phyloP scores from a whole-genome alignment of 306 rosid genomes.

The Sphenostylis stenocarpa region DNA sequence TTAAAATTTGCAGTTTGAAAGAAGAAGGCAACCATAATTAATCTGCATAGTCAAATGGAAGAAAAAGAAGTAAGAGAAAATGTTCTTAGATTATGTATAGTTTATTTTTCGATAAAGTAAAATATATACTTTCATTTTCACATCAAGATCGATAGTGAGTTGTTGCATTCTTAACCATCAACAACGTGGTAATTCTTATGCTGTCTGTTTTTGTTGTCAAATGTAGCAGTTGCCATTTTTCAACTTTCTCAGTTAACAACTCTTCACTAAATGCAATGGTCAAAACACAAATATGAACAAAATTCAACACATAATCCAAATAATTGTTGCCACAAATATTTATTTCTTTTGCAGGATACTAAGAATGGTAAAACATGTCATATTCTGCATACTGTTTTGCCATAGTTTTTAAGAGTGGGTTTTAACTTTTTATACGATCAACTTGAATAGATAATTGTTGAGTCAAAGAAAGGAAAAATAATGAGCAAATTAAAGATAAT shows the following conservation, averaged over 20 bases:
- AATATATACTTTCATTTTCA: neutral
- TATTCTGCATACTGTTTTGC: neutral
- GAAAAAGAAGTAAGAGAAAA: neutral
- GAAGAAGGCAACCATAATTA: neutral
- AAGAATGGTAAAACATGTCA: neutral
- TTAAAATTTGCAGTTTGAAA: neutral
- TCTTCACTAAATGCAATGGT: neutral
- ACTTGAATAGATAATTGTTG: slow-evolving; percentile 23
- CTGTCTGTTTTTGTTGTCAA: neutral
- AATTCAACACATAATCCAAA: slow-evolving; percentile 19
- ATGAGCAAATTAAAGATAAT: neutral
- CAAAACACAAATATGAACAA: slow-evolving; percentile 23
- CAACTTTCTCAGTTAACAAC: neutral
- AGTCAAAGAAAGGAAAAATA: slow-evolving; percentile 31
- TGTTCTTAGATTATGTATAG: neutral
- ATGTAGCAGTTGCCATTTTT: neutral
- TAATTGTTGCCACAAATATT: neutral
- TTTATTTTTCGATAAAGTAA: neutral
- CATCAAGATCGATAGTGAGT: neutral
- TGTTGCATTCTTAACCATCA: neutral
- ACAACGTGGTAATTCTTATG: neutral
- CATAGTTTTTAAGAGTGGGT: neutral
- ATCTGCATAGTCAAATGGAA: slow-evolving; percentile 1
- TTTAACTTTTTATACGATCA: neutral
- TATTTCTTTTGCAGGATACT: neutral